Evolutionary conservation across 352 stramenopile species (phyloP).

Genomic region (Phytophthora aleatoria): DNA sequence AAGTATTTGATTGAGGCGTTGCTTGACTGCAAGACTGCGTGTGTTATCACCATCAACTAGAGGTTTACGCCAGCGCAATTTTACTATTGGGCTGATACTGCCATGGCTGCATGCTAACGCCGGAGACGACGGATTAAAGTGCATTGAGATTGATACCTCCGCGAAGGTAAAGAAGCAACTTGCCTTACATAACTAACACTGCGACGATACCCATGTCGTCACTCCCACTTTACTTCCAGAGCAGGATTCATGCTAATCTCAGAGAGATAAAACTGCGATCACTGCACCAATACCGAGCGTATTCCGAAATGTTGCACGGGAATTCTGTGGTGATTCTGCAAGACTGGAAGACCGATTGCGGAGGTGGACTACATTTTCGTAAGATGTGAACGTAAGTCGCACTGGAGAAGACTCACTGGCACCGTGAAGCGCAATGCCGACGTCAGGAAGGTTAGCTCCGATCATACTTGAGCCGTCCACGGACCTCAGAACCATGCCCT

Average conservation of each 20-base stretch:
- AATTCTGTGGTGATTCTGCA: not conserved
- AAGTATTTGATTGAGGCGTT: not conserved
- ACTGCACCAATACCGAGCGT: slow-evolving; percentile 53
- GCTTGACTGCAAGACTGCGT: too few species aligned
- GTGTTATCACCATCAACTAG: too few species aligned
- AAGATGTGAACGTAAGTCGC: slow-evolving; percentile 39
- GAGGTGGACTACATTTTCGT: slow-evolving; percentile 11
- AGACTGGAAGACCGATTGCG: slow-evolving; percentile 2
- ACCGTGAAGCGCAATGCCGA: slow-evolving; percentile 28
- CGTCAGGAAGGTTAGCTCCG: slow-evolving; percentile 42
- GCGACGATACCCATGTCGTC: slow-evolving; percentile 14
- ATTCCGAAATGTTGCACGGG: slow-evolving; percentile 31
- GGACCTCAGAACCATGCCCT: slow-evolving; percentile 46
- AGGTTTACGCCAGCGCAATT: too few species aligned
- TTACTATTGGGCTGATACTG: too few species aligned
- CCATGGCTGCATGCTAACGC: too few species aligned
- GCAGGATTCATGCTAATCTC: slow-evolving; percentile 1
- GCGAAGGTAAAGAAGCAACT: slow-evolving; percentile 1
- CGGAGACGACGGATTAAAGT: too few species aligned
- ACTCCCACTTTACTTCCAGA: not conserved
- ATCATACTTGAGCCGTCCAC: slow-evolving; percentile 42
- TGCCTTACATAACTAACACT: not conserved
- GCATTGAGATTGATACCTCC: not conserved
- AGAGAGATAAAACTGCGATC: slow-evolving; percentile 40
- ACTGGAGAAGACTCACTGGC: slow-evolving; percentile 29